Evolutionary conservation across 2,329 filamentous ascomycete genomes (phyloP), one percentile per base, ranked within the genome.

Genomic region (Colletotrichum nymphaeae): DNA sequence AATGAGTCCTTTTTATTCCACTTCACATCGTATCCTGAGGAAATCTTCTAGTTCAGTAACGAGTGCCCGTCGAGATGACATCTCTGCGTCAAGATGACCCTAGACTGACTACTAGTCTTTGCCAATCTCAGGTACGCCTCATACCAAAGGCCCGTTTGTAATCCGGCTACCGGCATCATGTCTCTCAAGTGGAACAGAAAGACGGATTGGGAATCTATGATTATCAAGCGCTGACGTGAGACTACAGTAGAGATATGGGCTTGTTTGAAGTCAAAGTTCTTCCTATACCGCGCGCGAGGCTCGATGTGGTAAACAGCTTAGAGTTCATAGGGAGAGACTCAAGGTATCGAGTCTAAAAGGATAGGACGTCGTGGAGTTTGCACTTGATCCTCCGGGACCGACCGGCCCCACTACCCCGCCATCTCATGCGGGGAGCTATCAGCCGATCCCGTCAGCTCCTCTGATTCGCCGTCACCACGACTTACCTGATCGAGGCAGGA

Each of bases 401-500:
- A 26, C 24, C 55, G 62, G 37, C 53, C 70, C 70, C 58, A 22
- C 66, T 55, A 53, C 46, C 63, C 68, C 68, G 46, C 67, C 60
- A 59, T 49, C 32, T 42, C 53, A 70, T 71, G 63, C 63, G 63
- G 68, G 68, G 68, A 67, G 55, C 42, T 19, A 8, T 46, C 16
- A 30, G 32, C 49, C 26, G 49, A 22, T 12, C 19, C 63, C 16
- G 22, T 57, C 32, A 26, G 59, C 37, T 35, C 28, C 59, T 60
- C 59, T 73, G 59, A 73, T 73, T 73, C 66, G 70, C 60, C 42
- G 11, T 46, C 28, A 37, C 59, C 49, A 28, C 71, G 67, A 70
- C 16, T 72, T 73, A 56, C 67, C 62, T 49, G 63, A 67, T 73
- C 60, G 19, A 72, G 71, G 19, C 22, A 63, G 58, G 30, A 28